These are phyloP conservation scores for Neurospora sp. DNA, from an alignment of 2,329 filamentous ascomycete species.

Conservation along the genomic window DNA sequence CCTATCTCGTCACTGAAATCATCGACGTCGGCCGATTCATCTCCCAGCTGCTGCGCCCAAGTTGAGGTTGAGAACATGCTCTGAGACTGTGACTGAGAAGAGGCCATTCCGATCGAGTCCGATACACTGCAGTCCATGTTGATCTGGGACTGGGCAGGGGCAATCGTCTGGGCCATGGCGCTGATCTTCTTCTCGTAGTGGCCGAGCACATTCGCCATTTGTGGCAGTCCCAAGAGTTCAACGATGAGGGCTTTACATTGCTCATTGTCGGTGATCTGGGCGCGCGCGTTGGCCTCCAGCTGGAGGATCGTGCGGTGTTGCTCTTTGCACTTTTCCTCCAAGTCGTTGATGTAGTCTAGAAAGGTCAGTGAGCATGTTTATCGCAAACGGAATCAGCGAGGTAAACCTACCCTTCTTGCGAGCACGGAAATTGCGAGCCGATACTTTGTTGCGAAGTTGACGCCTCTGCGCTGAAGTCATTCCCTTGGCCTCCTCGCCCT, in stretches of 20 bases:
- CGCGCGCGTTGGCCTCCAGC: background rate
- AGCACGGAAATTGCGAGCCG: slow-evolving; percentile 94
- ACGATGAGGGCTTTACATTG: background rate
- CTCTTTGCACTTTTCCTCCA: background rate
- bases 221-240: background rate
- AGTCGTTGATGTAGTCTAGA: background rate
- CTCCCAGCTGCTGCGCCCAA: background rate
- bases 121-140: background rate
- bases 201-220: background rate
- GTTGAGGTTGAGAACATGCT: background rate
- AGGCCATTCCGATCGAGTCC: background rate
- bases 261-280: background rate
- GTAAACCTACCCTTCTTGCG: slow-evolving; percentile 76
- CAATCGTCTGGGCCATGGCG: background rate
- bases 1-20: background rate
- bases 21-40: background rate
- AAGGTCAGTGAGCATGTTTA: background rate
- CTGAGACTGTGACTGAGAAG: background rate
- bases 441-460: slow-evolving; percentile 98
- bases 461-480: slow-evolving; percentile 95
- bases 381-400: background rate
- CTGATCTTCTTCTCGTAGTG: background rate
- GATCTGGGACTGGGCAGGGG: background rate
- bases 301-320: background rate
- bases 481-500: slow-evolving; percentile 98